Evolutionary conservation across 768 basidiomycete genomes (phyloP).

Genomic region (Exsudoporus frostii): DNA sequence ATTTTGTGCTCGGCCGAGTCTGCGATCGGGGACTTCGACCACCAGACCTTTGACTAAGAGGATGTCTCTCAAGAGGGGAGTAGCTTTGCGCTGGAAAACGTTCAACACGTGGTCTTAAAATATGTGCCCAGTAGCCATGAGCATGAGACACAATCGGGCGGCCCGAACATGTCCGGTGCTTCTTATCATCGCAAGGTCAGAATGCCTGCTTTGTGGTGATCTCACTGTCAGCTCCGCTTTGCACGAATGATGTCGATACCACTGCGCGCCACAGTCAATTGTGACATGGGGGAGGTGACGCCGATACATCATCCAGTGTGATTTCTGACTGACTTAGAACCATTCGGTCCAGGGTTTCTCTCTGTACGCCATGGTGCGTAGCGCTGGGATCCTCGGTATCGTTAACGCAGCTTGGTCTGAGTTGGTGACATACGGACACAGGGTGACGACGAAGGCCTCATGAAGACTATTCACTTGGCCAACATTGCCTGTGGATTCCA

Average conservation of each 20-base stretch:
- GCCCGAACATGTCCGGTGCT: conserved; percentile 1
- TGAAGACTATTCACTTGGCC: conserved; percentile 56
- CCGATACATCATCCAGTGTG: background rate
- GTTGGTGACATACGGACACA: conserved; percentile 11
- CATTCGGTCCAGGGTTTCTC: conserved; percentile 44
- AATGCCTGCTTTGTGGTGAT: background rate
- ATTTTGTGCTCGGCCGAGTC: background rate
- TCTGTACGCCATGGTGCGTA: conserved; percentile 43
- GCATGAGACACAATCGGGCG: background rate
- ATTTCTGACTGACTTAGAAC: conserved; percentile 2
- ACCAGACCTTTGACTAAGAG: background rate
- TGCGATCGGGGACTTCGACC: background rate
- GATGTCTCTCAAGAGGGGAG: background rate
- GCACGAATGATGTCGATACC: conserved; percentile 17
- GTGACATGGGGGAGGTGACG: conserved; percentile 54
- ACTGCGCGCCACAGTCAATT: conserved; percentile 46
- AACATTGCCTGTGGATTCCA: conserved; percentile 72
- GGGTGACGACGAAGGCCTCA: conserved; percentile 52
- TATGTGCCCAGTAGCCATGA: background rate
- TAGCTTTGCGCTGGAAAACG: background rate
- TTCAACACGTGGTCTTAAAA: background rate
- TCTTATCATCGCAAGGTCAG: background rate
- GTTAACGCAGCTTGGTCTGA: background rate
- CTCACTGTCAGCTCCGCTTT: background rate
- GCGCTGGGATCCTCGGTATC: background rate